Percentiles rank a stretch among this genome's conserved stretches.
Conservation (phyloP, 176 grass and related monocot species). For the Elaeis guineensis region DNA sequence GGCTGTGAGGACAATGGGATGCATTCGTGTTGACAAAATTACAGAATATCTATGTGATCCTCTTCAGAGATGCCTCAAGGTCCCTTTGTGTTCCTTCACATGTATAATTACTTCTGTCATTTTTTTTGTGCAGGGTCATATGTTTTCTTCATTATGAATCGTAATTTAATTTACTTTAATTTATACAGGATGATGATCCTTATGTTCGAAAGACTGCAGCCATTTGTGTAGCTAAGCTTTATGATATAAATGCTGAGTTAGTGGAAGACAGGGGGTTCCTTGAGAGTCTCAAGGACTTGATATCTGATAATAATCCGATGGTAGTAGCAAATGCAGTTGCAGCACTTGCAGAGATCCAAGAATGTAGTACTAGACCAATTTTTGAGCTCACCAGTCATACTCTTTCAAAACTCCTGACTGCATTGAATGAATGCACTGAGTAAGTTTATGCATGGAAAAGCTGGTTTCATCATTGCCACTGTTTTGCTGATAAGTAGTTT, state of each 20-base stretch:
- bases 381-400: constrained; percentile 99
- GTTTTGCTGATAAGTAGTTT: no score
- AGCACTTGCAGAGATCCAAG: constrained; percentile 94
- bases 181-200: constrained; percentile 85
- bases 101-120: not conserved
- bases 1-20: constrained; percentile 99
- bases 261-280: constrained; percentile 98
- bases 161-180: not conserved
- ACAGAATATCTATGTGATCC: constrained; percentile 99
- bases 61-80: constrained; percentile 99
- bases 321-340: constrained; percentile 99
- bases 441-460: constrained; percentile 28
- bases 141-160: no score
- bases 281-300: constrained; percentile 87
- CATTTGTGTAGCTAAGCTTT: constrained; percentile 97
- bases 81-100: constrained; percentile 19
- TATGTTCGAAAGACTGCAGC: constrained; percentile 99
- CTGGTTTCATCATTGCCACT: not conserved
- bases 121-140: no score
- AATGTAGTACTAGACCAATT: constrained; percentile 58
- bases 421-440: constrained; percentile 99
- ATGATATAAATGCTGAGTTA: constrained; percentile 97
- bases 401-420: constrained; percentile 91
- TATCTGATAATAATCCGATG: constrained; percentile 99
- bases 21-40: constrained; percentile 98